A percentile compares a stretch with the other conserved stretches of the same genome.
These are phyloP conservation scores for Agastache rugosa DNA, from an alignment of 257 asterid genomes.

Conservation along the genomic window DNA sequence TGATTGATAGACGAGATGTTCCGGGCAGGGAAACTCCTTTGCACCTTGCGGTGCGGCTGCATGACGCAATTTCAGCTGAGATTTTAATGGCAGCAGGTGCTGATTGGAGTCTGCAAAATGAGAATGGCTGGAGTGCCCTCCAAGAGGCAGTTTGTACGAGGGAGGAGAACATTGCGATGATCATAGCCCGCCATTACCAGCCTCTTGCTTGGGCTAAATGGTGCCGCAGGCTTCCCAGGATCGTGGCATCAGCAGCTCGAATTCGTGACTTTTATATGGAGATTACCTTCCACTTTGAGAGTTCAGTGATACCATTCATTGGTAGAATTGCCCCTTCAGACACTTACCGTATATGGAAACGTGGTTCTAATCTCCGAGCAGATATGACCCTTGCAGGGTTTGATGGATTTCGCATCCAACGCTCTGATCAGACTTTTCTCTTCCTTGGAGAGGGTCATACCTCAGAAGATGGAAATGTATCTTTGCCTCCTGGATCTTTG, in stretches of 20 bases:
- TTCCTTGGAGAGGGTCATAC: conserved; percentile 92
- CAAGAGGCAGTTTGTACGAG: conserved; percentile 99
- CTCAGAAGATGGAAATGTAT: conserved; percentile 65
- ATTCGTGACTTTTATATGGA: conserved; percentile 99
- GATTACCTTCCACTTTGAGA: conserved; percentile 96
- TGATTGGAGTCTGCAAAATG: conserved; percentile 99
- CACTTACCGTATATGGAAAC: conserved; percentile 96
- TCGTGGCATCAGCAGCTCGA: conserved; percentile 83
- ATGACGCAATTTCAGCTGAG: conserved; percentile 83
- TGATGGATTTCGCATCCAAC: conserved; percentile 96
- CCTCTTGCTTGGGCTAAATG: conserved; percentile 99
- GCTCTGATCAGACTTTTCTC: conserved; percentile 95
- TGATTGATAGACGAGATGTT: conserved; percentile 91
- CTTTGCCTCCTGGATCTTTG: conserved; percentile 94
- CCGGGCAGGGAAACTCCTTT: conserved; percentile 97
- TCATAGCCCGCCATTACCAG: conserved; percentile 94
- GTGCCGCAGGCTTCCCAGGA: conserved; percentile 99
- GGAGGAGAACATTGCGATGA: conserved; percentile 95
- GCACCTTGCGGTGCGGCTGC: conserved; percentile 89
- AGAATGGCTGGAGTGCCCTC: conserved; percentile 98
- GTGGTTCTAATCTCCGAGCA: conserved; percentile 97
- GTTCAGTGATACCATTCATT: conserved; percentile 95
- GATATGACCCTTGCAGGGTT: conserved; percentile 99
- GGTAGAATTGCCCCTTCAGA: conserved; percentile 99
- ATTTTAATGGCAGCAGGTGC: conserved; percentile 99